These are phyloP conservation scores for Mycena capillaripes DNA, from an alignment of 768 basidiomycete species.

Conservation along the genomic window DNA sequence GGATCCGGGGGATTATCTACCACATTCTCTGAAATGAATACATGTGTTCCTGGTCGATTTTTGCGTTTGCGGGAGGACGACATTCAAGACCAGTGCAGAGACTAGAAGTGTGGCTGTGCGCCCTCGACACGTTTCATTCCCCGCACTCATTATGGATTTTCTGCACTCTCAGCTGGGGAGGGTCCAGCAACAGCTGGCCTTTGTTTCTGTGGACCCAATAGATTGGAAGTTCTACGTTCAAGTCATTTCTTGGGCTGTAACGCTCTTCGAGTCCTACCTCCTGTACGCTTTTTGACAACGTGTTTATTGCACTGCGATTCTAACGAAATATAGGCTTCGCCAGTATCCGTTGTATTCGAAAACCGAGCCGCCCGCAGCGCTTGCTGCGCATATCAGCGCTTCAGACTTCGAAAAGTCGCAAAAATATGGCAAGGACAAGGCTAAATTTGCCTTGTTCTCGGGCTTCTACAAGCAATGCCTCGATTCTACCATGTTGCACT, in stretches of 20 bases:
- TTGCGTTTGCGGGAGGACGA: conserved; percentile 34
- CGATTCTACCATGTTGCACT: conserved; percentile 79
- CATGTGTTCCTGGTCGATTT: conserved; percentile 10
- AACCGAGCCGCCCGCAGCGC: conserved; percentile 75
- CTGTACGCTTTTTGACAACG: conserved; percentile 68
- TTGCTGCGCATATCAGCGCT: conserved; percentile 75
- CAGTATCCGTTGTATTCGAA: conserved; percentile 91
- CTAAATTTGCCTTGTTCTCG: conserved; percentile 82
- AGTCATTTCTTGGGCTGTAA: conserved; percentile 79
- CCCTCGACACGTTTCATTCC: conserved; percentile 27
- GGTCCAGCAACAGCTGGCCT: conserved; percentile 75
- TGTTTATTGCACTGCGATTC: conserved; percentile 3
- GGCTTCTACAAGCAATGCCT: conserved; percentile 81
- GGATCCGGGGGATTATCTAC: conserved; percentile 41
- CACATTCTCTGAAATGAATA: not conserved
- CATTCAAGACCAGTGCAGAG: not conserved
- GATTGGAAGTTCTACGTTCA: conserved; percentile 91
- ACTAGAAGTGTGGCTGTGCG: conserved; percentile 17
- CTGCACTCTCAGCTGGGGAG: conserved; percentile 69
- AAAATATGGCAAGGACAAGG: conserved; percentile 92
- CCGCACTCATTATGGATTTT: conserved; percentile 63
- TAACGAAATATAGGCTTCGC: conserved; percentile 58
- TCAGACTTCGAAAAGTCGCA: conserved; percentile 92
- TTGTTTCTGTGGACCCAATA: conserved; percentile 78
- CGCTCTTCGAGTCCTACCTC: conserved; percentile 90